These are phyloP conservation scores for Magnolia officinalis DNA, from an alignment of 164 flowering plant species.

Conservation along the genomic window DNA sequence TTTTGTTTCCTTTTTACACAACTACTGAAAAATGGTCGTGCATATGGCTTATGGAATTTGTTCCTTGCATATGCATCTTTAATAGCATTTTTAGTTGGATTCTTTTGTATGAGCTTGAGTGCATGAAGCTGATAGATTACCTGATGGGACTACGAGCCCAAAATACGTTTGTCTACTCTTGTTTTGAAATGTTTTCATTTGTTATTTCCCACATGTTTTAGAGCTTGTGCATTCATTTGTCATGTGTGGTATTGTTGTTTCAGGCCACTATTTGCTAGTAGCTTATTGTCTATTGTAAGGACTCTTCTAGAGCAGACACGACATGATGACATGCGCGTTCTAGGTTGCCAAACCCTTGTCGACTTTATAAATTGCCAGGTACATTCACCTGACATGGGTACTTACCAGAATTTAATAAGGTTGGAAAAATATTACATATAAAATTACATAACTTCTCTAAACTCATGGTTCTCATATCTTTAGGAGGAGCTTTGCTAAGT, in stretches of 20 bases:
- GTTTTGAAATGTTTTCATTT: background rate
- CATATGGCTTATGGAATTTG: no score
- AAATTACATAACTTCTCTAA: no score
- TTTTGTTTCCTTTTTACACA: no score
- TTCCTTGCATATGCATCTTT: background rate
- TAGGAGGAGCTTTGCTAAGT: no score
- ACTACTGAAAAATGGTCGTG: no score
- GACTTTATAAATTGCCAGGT: slow-evolving; percentile 84
- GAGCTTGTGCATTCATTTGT: background rate
- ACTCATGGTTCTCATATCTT: no score
- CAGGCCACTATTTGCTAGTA: slow-evolving; percentile 87
- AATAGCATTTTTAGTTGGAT: background rate
- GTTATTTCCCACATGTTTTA: background rate
- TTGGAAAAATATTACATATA: no score
- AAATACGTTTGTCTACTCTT: background rate
- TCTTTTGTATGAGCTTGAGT: background rate
- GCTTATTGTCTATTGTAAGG: slow-evolving; percentile 59
- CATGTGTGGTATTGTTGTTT: slow-evolving; percentile 9
- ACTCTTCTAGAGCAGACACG: slow-evolving; percentile 76
- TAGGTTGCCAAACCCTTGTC: slow-evolving; percentile 72
- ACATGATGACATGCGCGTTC: slow-evolving; percentile 60
- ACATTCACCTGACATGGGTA: background rate
- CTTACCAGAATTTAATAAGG: no score
- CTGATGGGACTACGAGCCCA: background rate
- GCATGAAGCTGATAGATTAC: background rate